Conservation (phyloP, 768 basidiomycete genomes). For the Mycena venus region DNA sequence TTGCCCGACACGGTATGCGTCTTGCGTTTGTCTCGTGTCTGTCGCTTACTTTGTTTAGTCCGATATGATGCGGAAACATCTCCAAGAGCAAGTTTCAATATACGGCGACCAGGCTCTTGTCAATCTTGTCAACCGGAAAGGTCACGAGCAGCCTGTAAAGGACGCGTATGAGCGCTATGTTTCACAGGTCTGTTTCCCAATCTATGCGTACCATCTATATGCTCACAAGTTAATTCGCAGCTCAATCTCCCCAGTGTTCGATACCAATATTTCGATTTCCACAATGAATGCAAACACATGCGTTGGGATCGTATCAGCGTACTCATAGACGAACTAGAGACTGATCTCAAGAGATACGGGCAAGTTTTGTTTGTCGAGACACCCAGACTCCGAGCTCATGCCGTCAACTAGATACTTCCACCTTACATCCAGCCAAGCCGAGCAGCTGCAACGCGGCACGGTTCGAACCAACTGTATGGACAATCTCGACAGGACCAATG, state of each 20-base stretch:
- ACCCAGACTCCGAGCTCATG: not conserved
- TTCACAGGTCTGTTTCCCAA: constrained; percentile 61
- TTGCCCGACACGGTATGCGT: constrained; percentile 78
- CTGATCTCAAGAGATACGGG: constrained; percentile 80
- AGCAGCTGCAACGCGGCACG: constrained; percentile 76
- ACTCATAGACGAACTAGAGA: constrained; percentile 81
- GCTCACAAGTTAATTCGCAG: constrained; percentile 50
- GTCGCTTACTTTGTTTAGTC: constrained; percentile 57
- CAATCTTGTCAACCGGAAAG: constrained; percentile 94
- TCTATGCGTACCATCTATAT: constrained; percentile 9
- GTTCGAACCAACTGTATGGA: constrained; percentile 99
- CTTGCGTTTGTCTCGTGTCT: not conserved
- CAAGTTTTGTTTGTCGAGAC: constrained; percentile 44
- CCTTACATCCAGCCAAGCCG: constrained; percentile 60
- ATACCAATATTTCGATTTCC: constrained; percentile 98
- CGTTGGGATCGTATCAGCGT: constrained; percentile 93
- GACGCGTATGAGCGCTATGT: constrained; percentile 92
- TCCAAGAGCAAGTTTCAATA: constrained; percentile 75
- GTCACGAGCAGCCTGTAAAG: constrained; percentile 93
- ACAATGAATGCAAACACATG: constrained; percentile 94
- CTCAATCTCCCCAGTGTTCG: constrained; percentile 75
- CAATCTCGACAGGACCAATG: constrained; percentile 95
- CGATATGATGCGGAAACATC: constrained; percentile 78
- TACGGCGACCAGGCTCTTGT: constrained; percentile 89
- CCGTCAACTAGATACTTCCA: constrained; percentile 80